Evolutionary conservation across 306 rosid genomes (phyloP), one percentile per base, ranked within the genome.

Genomic region (Quercus dentata): DNA sequence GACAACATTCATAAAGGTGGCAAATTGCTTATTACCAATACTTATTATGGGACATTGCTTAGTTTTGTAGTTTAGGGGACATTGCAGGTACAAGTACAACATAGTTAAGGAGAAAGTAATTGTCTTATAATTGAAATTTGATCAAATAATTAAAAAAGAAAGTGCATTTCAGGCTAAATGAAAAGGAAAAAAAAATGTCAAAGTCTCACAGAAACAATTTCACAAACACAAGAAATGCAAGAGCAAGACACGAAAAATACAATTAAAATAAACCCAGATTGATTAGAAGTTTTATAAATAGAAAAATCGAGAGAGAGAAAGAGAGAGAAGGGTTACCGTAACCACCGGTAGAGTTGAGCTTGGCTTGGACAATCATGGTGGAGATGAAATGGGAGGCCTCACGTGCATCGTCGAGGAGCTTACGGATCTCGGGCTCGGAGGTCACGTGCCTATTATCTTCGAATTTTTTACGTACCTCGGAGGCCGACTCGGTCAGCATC

Each of bases 281-380:
- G 71, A 25, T 4, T 17, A 31, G 23, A 57, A 10, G 17, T 15
- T 20, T 15, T 20, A 1, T 4, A 56, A 54, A 71, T 3, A 46
- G 44, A 62, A 61, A 41, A 41, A 41, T 41, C 46, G 46, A 41
- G 46, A 41, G 46, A 8, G 46, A 35, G 35, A 35, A 2, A 35
- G 44, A 38, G 46, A 12, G 19, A 31, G 0, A 18, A 14, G 23
- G 17, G 7, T 58, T 80, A 92, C 98, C 88, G 62, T 89, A 95
- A 69, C 85, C 89, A 21, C 99, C 96, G 14, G 69, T 73, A 65
- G 94, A 41, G 79, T 88, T 93, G 70, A 90, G 96, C 59, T 87
- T 90, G 55, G 98, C 99, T 81, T 95, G 98, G 78, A 95, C 91
- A 81, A 95, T 77, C 97, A 91, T 93, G 86, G 79, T 80, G 87